Conservation (phyloP, 73 alveolate genomes). For the Paramecium sonneborni region DNA sequence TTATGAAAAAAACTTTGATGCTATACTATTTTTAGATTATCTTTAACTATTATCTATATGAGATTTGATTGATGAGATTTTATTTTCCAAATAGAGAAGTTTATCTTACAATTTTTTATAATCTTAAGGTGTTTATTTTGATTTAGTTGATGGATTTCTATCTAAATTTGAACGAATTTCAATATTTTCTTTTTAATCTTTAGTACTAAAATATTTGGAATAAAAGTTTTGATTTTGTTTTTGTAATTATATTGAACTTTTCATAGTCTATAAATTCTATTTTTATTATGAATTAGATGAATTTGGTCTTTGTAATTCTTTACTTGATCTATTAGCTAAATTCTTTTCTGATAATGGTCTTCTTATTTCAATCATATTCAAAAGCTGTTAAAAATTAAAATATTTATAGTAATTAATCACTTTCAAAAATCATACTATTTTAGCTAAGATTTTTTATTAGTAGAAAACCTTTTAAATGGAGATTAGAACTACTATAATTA, state of each 20-base stretch:
- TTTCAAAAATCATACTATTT: constrained; percentile 33
- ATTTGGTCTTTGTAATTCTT: constrained; percentile 36
- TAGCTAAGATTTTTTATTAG: constrained; percentile 1
- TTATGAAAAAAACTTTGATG: constrained; percentile 32
- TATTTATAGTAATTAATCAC: not conserved
- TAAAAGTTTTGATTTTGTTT: constrained; percentile 52
- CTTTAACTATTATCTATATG: constrained; percentile 36
- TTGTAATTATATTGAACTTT: constrained; percentile 38
- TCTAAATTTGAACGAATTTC: not conserved
- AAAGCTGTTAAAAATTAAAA: constrained; percentile 47
- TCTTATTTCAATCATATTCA: constrained; percentile 13
- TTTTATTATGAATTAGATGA: constrained; percentile 6
- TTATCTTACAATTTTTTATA: constrained; percentile 41
- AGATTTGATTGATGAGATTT: constrained; percentile 2
- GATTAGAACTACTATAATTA: not conserved
- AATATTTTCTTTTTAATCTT: constrained; percentile 40
- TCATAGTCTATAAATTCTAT: constrained; percentile 18
- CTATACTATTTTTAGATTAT: not conserved
- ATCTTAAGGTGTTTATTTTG: not conserved
- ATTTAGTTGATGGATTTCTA: not conserved
- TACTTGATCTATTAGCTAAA: constrained; percentile 19
- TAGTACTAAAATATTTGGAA: constrained; percentile 44
- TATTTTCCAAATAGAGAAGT: constrained; percentile 26
- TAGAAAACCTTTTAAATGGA: constrained; percentile 43
- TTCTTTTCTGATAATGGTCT: constrained; percentile 44